Evolutionary conservation across 805 yeast species (phyloP).

Genomic region (Cyberlindnera meyerae): DNA sequence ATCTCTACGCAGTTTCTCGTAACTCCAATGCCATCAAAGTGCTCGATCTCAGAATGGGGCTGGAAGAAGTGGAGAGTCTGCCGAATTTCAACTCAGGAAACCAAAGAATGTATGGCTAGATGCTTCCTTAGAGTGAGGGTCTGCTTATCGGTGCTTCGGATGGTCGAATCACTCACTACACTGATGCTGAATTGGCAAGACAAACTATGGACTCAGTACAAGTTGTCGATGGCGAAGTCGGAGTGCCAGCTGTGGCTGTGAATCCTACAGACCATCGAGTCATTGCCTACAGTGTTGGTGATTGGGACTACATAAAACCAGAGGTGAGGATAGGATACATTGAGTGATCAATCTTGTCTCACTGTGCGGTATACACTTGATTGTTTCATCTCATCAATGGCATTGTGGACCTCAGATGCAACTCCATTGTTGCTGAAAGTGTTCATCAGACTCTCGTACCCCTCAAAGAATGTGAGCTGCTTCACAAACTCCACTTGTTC

Average conservation of each 20-base stretch:
- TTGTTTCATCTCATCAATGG: not conserved
- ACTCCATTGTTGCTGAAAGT: slow-evolving; percentile 1
- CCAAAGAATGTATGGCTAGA: slow-evolving; percentile 25
- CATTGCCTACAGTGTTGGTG: slow-evolving; percentile 17
- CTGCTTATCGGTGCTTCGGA: slow-evolving; percentile 25
- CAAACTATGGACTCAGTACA: not conserved
- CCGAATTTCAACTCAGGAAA: slow-evolving; percentile 9
- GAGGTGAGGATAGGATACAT: slow-evolving; percentile 6
- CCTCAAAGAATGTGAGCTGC: slow-evolving; percentile 18
- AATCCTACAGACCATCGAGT: slow-evolving; percentile 18
- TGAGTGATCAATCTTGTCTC: not conserved
- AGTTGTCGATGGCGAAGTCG: slow-evolving; percentile 1
- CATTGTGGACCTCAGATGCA: not conserved
- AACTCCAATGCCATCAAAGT: slow-evolving; percentile 27
- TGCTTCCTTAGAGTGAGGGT: slow-evolving; percentile 22
- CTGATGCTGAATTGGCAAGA: slow-evolving; percentile 23
- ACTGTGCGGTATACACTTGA: no score
- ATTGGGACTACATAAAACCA: slow-evolving; percentile 13
- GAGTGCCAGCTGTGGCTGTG: slow-evolving; percentile 14
- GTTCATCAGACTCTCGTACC: slow-evolving; percentile 12
- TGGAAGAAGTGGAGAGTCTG: slow-evolving; percentile 12
- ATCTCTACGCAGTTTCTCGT: slow-evolving; percentile 30
- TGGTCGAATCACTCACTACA: slow-evolving; percentile 20
- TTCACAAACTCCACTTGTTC: slow-evolving; percentile 8
- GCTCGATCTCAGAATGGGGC: slow-evolving; percentile 32